Evolutionary conservation across 1,139 yeast species (phyloP).

Genomic region (Geotrichum reessii): DNA sequence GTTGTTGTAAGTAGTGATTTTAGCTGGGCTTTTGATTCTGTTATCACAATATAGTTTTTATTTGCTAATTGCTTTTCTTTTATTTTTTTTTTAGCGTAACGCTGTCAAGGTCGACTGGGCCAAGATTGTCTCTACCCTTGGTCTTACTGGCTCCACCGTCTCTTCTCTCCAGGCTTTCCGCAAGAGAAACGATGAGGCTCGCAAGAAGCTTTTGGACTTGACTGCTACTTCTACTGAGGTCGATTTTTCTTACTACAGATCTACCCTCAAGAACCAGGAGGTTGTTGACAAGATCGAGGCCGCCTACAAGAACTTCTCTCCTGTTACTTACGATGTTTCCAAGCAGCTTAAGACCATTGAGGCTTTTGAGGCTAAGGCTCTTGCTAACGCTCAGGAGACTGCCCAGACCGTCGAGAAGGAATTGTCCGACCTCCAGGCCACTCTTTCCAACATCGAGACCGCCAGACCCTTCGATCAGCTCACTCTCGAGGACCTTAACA

Average conservation of each 20-base stretch:
- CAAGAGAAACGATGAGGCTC: constrained; percentile 98
- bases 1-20: constrained; percentile 14
- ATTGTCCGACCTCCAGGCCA: constrained; percentile 76
- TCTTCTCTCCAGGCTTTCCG: constrained; percentile 83
- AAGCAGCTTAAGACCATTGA: constrained; percentile 89
- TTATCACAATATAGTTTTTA: neutral
- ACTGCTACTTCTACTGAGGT: constrained; percentile 67
- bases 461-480: constrained; percentile 98
- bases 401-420: constrained; percentile 85
- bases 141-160: constrained; percentile 90
- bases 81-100: constrained; percentile 29
- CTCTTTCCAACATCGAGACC: constrained; percentile 86
- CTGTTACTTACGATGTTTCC: constrained; percentile 77
- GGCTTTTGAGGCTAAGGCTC: constrained; percentile 89
- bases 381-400: constrained; percentile 92
- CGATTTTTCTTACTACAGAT: constrained; percentile 77
- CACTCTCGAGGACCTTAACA: constrained; percentile 88
- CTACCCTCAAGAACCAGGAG: constrained; percentile 71
- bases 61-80: neutral
- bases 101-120: constrained; percentile 97
- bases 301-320: constrained; percentile 69
- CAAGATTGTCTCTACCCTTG: constrained; percentile 79
- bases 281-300: constrained; percentile 78
- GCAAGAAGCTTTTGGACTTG: constrained; percentile 67
- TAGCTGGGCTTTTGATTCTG: neutral